phyloP scores from a whole-genome alignment of 768 basidiomycete genomes.

The Hypholoma fasciculare region DNA sequence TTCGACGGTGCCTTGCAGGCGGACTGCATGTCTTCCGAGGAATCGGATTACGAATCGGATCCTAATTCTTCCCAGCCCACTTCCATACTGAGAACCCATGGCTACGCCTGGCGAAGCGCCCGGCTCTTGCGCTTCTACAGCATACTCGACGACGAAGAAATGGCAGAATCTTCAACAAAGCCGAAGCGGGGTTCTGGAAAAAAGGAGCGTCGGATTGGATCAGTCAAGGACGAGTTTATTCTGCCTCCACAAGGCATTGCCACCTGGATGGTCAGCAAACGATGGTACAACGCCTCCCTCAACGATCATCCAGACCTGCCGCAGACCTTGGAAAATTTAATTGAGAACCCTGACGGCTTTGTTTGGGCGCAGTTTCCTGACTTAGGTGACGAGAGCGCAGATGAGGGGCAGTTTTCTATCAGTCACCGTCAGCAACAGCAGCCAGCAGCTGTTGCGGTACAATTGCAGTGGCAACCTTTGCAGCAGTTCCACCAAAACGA shows the following conservation, averaged over 20 bases:
- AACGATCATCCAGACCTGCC: slow-evolving; percentile 47
- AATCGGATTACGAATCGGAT: slow-evolving; percentile 58
- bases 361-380: slow-evolving; percentile 48
- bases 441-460: neutral
- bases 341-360: slow-evolving; percentile 48
- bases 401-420: slow-evolving; percentile 21
- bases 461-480: neutral
- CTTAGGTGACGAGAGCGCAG: slow-evolving; percentile 61
- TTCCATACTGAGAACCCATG: slow-evolving; percentile 52
- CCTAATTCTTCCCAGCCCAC: slow-evolving; percentile 23
- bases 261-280: slow-evolving; percentile 75
- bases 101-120: slow-evolving; percentile 66
- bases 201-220: slow-evolving; percentile 53
- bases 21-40: slow-evolving; percentile 83
- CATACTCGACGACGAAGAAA: slow-evolving; percentile 59
- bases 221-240: slow-evolving; percentile 52
- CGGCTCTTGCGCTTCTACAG: slow-evolving; percentile 62
- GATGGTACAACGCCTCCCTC: slow-evolving; percentile 52
- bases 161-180: slow-evolving; percentile 39
- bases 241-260: slow-evolving; percentile 67
- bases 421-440: neutral
- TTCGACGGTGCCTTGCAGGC: slow-evolving; percentile 72
- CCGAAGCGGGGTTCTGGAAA: slow-evolving; percentile 62
- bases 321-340: slow-evolving; percentile 39
- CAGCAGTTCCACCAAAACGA: neutral